Base-by-base conservation (phyloP, 2,329 filamentous ascomycete species). In the Paecilomyces niveus region DNA sequence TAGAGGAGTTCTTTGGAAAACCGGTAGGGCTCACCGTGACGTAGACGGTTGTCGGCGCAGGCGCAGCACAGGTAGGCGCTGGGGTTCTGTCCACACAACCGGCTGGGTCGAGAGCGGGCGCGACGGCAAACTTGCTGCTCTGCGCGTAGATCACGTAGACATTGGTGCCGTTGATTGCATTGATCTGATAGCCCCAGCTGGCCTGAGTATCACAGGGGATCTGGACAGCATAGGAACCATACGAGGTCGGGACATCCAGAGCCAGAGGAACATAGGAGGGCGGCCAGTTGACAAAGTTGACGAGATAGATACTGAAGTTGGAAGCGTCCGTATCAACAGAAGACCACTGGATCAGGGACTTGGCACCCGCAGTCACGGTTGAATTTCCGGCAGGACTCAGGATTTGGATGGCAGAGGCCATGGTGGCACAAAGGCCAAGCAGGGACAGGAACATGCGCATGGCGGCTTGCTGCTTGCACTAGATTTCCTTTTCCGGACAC, bases 201-300 rank as follows among this genome's bases (percentile, higher is more conserved):
- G 64, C 66, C 58, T 66, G 62, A 45, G 70, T 66, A 57, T 71
- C 66, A 63, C 76, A 78, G 18, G 76, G 76, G 22, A 78, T 67
- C 3, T 70, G 67, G 54, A 77, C 74, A n/a, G 68, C 62, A 62
- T 62, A 56, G 58, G 65, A 62, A 52, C 69, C 70, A 51, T 69
- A 65, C 18, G 65, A 58, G 11, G 73, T 72, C 32, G 71, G 68
- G 32, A 78, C 65, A 60, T 74, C 63, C 31, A 66, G 58, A n/a
- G 72, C 74, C 58, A 77, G 59, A 6, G 71, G 66, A 35, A 70
- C 67, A 62, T 77, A 77, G 60, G 65, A 72, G 6, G 76, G 76
- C 45, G 76, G 76, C 71, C 73, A 78, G 65, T 76, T 72, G 61
- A 76, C 72, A 64, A 78, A 78, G 73, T 78, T 78, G 69, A 76